Evolutionary conservation across 352 stramenopile species (phyloP).

Genomic region (Pseudoperonospora humuli): DNA sequence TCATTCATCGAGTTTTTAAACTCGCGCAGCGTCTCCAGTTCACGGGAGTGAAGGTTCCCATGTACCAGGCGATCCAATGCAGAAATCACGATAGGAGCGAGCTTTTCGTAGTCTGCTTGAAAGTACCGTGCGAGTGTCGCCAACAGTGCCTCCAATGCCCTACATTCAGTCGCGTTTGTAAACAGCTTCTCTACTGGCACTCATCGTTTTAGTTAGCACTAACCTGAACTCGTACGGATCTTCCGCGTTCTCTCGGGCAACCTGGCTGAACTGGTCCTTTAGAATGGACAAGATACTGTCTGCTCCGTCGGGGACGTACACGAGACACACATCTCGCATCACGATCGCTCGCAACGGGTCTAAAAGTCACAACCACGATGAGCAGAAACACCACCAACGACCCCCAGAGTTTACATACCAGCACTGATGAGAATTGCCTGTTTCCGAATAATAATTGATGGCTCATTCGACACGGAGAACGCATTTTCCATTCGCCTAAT

Average conservation of each 20-base stretch:
- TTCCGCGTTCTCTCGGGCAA: slow-evolving; percentile 39
- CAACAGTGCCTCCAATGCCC: slow-evolving; percentile 51
- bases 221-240: slow-evolving; percentile 69
- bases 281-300: slow-evolving; percentile 56
- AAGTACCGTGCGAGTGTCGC: slow-evolving; percentile 51
- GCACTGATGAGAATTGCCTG: slow-evolving; percentile 75
- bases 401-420: slow-evolving; percentile 18
- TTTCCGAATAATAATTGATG: slow-evolving; percentile 67
- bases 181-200: neutral
- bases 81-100: slow-evolving; percentile 31
- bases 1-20: slow-evolving; percentile 71
- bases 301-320: slow-evolving; percentile 50
- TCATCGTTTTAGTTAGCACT: neutral
- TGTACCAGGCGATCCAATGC: slow-evolving; percentile 45
- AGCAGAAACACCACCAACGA: neutral
- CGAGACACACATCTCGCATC: slow-evolving; percentile 54
- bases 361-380: slow-evolving; percentile 8
- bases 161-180: slow-evolving; percentile 2
- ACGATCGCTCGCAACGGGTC: slow-evolving; percentile 68
- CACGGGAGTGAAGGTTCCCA: slow-evolving; percentile 33
- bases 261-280: slow-evolving; percentile 52
- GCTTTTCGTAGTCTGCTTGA: slow-evolving; percentile 42
- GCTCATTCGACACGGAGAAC: slow-evolving; percentile 67
- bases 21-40: slow-evolving; percentile 53
- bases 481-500: slow-evolving; percentile 68